Evolutionary conservation across 768 basidiomycete species (phyloP), one percentile per base, ranked within the genome.

Genomic region (Termitomyces titanicus): DNA sequence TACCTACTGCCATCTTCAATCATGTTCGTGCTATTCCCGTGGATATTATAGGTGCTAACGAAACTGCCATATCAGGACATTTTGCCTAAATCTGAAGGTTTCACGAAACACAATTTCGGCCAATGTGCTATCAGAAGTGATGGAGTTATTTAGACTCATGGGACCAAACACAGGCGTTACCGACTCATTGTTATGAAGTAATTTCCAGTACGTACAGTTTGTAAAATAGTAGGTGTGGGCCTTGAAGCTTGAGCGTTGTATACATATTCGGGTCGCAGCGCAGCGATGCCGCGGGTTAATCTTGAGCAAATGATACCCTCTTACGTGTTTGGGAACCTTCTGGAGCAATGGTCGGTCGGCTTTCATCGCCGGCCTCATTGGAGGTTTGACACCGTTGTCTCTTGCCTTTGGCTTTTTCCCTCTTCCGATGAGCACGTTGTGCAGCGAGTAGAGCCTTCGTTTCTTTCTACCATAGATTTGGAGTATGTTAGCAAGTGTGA

Each of bases 1-100:
- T 92, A 3, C 89, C 89, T 4, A 76, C 85, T n/a, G 88, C 82
- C 3, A 92, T 92, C 56, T 92, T 92, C 62, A 84, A 88, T 39
- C 77, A 83, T 62, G 86, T 86, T 47, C 58, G 81, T 62, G 25
- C 5, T 13, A 40, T 51, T 47, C 34, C 18, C 31, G 51, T 34
- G 33, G 11, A 15, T 24, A 17, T 31, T 43, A 18, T n/a, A 11
- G 11, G 6, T 9, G 15, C 22, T 52, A 12, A 52, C 15, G 15
- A 24, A 5, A 10, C 4, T 24, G 9, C 27, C 24, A 35, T 13
- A 48, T 12, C 47, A 88, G 86, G 84, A 88, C 66, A 88, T 89
- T 59, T 64, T 85, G 13, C 87, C 88, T 1, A 81, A 78, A 45
- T 78, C 79, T 12, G 80, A 86, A 20, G 86, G 87, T 4, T 70